phyloP scores from a whole-genome alignment of 148 eudicot species.

The Mesembryanthemum crystallinum region DNA sequence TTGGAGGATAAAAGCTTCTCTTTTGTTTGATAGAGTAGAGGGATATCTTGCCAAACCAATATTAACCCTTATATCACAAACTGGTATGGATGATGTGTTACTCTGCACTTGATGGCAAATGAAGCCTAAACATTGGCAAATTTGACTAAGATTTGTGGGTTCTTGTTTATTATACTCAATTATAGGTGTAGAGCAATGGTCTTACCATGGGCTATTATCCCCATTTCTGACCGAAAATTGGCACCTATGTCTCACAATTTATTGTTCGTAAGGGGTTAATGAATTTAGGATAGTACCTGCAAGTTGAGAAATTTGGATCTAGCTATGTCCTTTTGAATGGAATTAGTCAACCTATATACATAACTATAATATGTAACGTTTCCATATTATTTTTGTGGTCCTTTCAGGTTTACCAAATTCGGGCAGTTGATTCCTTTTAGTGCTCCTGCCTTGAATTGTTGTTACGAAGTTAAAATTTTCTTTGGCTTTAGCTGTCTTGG shows the following conservation, averaged over 20 bases:
- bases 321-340: slow-evolving; percentile 7
- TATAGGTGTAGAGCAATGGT: neutral
- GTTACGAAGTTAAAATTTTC: slow-evolving; percentile 14
- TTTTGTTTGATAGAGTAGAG: no score
- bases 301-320: neutral
- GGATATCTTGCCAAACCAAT: no score
- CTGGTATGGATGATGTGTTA: neutral
- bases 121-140: neutral
- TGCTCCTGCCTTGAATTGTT: slow-evolving; percentile 25
- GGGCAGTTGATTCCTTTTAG: slow-evolving; percentile 15
- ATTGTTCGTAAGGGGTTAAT: neutral
- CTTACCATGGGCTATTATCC: no score
- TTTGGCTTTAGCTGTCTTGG: slow-evolving; percentile 20
- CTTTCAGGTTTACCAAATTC: slow-evolving; percentile 25
- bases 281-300: neutral
- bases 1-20: no score
- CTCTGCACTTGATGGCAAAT: neutral
- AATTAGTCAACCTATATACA: neutral
- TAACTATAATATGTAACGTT: slow-evolving; percentile 12
- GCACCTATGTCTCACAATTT: neutral
- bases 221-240: neutral
- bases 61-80: no score
- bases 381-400: slow-evolving; percentile 28
- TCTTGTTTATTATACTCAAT: neutral
- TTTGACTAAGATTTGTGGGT: neutral